Base-by-base conservation (phyloP, 208 protist genomes). In the Wallacemonas sp. region DNA sequence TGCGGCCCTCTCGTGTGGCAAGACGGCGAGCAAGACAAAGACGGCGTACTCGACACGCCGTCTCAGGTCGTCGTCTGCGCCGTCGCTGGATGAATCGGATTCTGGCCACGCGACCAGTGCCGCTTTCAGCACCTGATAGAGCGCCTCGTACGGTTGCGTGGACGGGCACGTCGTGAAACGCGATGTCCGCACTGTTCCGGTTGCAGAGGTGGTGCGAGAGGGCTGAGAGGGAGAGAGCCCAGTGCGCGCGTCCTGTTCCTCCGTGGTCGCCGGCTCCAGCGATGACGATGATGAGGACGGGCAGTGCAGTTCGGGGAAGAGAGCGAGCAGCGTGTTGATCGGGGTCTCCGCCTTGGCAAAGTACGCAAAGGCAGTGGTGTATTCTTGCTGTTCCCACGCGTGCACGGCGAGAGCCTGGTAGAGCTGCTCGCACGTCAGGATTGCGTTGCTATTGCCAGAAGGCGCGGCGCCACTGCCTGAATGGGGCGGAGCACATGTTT, bases 31-130 rank as follows among this genome's bases (percentile, higher is more conserved):
- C 32, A 80, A 36, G 39, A 74, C 64, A 68, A 74, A 80, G 47
- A 80, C 52, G n/a, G 74, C 74, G 36, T 66, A 71, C 54, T 80
- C 74, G 41, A 74, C 56, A 14, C 52, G 48, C 32, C 26, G 52
- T 24, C 57, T 2, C 30, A 33, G 57, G 21, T 68, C 64, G 14
- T 21, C 58, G 23, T 60, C 29, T 16, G 11, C 36, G 17, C 21
- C 52, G 36, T 60, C 39, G 8, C 36, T n/a, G n/a, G n/a, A n/a
- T n/a, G n/a, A 32, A 6, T 65, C 60, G 21, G 29, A 38, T 9
- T 21, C 17, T 17, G 44, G n/a, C 43, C 48, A 61, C 34, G 30
- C 32, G 2, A 58, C 11, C 52, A 54, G 48, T 29, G 43, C 2
- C 24, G 27, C 36, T 21, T 61, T 61, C 36, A 76, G 58, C 14